Conservation (phyloP, 768 basidiomycete species). For the Boletus fagicola region DNA sequence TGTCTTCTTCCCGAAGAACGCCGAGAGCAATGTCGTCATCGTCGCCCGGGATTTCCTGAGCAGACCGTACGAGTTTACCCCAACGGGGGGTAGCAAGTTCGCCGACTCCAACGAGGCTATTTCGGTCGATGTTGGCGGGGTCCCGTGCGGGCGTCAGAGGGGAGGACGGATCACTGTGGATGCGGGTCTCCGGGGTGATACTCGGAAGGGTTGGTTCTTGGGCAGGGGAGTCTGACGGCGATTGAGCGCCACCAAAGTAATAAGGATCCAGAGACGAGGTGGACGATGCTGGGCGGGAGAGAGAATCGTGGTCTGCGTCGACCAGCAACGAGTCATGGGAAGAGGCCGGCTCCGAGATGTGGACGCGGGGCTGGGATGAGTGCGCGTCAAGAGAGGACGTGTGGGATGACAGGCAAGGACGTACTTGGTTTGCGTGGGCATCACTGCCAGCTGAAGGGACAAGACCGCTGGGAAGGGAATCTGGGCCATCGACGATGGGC, state of each 20-base stretch:
- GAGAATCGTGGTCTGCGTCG: constrained; percentile 44
- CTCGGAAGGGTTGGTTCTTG: constrained; percentile 39
- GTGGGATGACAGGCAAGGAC: background rate
- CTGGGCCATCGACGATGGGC: constrained; percentile 49
- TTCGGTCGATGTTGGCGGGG: constrained; percentile 79
- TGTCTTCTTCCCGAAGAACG: constrained; percentile 32
- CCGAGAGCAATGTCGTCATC: constrained; percentile 40
- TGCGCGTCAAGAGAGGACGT: constrained; percentile 2
- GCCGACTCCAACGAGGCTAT: constrained; percentile 88
- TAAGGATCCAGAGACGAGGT: constrained; percentile 86
- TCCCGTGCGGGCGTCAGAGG: constrained; percentile 75
- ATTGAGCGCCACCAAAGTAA: constrained; percentile 68
- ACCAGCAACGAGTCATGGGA: constrained; percentile 30
- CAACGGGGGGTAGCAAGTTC: constrained; percentile 97
- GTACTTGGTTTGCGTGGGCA: constrained; percentile 11
- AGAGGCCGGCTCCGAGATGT: constrained; percentile 43
- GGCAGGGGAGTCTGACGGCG: constrained; percentile 65
- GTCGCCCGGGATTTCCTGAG: constrained; percentile 36
- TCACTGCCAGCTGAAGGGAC: constrained; percentile 26
- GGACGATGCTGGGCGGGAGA: constrained; percentile 69
- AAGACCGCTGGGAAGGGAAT: constrained; percentile 23
- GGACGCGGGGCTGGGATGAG: constrained; percentile 43
- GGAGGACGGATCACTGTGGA: constrained; percentile 50
- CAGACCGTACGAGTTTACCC: constrained; percentile 53
- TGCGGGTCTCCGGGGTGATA: constrained; percentile 61